A percentile compares a stretch with the other conserved stretches of the same genome.
Evolutionary conservation across 2,329 filamentous ascomycete genomes (phyloP).

Genomic region (Fusarium sp.): DNA sequence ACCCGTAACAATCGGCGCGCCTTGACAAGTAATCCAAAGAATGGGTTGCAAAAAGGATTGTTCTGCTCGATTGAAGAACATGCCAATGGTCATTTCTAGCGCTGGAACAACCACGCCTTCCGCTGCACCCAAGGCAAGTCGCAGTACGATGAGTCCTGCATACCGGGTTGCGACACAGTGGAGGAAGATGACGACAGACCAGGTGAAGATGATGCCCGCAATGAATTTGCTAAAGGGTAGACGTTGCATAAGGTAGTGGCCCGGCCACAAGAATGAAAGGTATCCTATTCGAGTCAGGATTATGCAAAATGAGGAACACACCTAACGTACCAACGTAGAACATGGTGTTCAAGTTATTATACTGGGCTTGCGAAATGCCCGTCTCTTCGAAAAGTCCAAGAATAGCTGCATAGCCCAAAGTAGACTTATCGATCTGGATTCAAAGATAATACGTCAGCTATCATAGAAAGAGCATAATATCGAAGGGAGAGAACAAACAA

Average conservation of each 20-base stretch:
- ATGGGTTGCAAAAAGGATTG: conserved; percentile 49
- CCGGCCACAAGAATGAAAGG: conserved; percentile 15
- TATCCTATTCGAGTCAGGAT: background rate
- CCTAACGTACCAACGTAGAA: conserved; percentile 16
- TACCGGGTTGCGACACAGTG: conserved; percentile 52
- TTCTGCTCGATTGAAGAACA: conserved; percentile 54
- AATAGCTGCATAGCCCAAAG: conserved; percentile 54
- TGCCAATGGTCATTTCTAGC: conserved; percentile 55
- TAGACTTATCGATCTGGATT: conserved; percentile 32
- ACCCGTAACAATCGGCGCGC: conserved; percentile 53
- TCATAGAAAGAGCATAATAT: background rate
- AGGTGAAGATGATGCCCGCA: conserved; percentile 48
- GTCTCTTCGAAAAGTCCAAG: conserved; percentile 53
- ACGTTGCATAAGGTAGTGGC: conserved; percentile 46
- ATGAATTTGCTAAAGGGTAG: conserved; percentile 54
- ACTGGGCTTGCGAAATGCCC: conserved; percentile 13
- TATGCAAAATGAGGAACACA: accelerated
- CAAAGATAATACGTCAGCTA: accelerated
- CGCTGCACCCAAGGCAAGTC: conserved; percentile 51
- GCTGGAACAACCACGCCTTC: conserved; percentile 54
- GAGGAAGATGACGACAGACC: conserved; percentile 52
- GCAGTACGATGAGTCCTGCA: conserved; percentile 51
- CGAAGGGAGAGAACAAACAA: background rate
- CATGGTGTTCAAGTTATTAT: conserved; percentile 14
- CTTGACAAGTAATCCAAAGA: conserved; percentile 48